Evolutionary conservation across 768 basidiomycete genomes (phyloP).

Genomic region (Lepiota subincarnata): DNA sequence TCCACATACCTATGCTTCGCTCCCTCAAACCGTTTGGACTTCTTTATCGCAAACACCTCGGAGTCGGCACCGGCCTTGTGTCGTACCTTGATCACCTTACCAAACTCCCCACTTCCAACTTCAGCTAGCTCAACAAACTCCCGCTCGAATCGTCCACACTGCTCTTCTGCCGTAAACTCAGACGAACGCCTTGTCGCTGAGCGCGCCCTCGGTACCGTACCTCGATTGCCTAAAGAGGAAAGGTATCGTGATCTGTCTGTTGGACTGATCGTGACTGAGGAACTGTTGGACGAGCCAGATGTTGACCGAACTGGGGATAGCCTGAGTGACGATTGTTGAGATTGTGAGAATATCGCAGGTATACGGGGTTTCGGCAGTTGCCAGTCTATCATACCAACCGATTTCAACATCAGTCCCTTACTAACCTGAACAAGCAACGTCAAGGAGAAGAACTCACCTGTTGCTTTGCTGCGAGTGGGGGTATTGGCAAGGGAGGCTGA

Average conservation of each 20-base stretch:
- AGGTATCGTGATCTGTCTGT: constrained; percentile 29
- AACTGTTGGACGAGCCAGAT: constrained; percentile 57
- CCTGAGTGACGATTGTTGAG: not conserved
- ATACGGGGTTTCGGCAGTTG: constrained; percentile 47
- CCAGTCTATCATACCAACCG: constrained; percentile 42
- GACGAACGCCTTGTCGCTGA: constrained; percentile 28
- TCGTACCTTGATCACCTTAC: constrained; percentile 83
- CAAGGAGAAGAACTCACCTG: constrained; percentile 31
- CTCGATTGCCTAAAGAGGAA: constrained; percentile 20
- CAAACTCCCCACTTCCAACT: constrained; percentile 91
- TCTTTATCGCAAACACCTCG: constrained; percentile 83
- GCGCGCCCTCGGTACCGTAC: constrained; percentile 19
- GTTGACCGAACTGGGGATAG: constrained; percentile 38
- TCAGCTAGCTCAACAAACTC: constrained; percentile 78
- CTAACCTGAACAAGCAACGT: constrained; percentile 6
- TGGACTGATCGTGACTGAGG: constrained; percentile 43
- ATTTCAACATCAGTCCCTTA: constrained; percentile 7
- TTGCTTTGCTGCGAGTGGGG: constrained; percentile 55
- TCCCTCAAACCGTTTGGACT: constrained; percentile 90
- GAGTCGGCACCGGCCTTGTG: constrained; percentile 53
- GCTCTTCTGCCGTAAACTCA: constrained; percentile 42
- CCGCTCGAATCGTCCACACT: constrained; percentile 67
- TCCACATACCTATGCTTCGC: constrained; percentile 71
- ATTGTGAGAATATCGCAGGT: constrained; percentile 28
- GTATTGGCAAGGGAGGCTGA: constrained; percentile 52